phyloP scores from a whole-genome alignment of 305 asterid species.

The Fraxinus xanthoxyloides region DNA sequence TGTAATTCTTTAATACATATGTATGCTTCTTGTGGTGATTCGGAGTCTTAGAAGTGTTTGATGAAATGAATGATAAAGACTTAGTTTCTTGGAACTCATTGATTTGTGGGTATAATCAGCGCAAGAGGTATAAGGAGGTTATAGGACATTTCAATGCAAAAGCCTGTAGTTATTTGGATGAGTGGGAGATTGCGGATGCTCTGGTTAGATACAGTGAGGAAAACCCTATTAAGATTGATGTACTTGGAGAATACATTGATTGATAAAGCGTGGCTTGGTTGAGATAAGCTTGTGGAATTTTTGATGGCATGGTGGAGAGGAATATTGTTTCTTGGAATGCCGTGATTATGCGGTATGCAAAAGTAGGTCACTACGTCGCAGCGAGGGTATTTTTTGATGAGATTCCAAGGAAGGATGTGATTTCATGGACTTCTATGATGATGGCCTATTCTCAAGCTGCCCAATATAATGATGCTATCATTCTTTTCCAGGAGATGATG shows the following conservation, averaged over 20 bases:
- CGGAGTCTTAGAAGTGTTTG: constrained; percentile 44
- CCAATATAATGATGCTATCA: constrained; percentile 43
- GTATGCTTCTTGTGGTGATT: constrained; percentile 62
- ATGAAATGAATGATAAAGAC: constrained; percentile 61
- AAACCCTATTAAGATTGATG: constrained; percentile 41
- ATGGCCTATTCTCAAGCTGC: constrained; percentile 50
- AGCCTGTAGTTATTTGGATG: constrained; percentile 51
- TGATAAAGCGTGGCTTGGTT: constrained; percentile 44
- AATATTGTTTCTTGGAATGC: constrained; percentile 71
- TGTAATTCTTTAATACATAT: constrained; percentile 61
- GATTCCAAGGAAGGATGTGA: constrained; percentile 62
- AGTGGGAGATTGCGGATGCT: constrained; percentile 39
- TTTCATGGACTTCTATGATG: constrained; percentile 84
- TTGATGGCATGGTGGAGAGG: constrained; percentile 48
- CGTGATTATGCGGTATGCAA: constrained; percentile 55
- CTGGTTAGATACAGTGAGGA: constrained; percentile 44
- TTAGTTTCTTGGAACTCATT: constrained; percentile 81
- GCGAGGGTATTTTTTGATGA: constrained; percentile 52
- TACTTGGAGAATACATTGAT: constrained; percentile 69
- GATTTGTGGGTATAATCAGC: constrained; percentile 66
- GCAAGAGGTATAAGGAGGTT: constrained; percentile 43
- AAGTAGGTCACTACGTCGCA: constrained; percentile 44
- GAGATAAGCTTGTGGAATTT: constrained; percentile 41
- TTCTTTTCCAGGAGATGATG: constrained; percentile 61
- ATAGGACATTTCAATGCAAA: constrained; percentile 46